A percentile compares a stretch with the other conserved stretches of the same genome.
These are phyloP conservation scores for Solanum bulbocastanum DNA, from an alignment of 257 asterid species.

Conservation along the genomic window DNA sequence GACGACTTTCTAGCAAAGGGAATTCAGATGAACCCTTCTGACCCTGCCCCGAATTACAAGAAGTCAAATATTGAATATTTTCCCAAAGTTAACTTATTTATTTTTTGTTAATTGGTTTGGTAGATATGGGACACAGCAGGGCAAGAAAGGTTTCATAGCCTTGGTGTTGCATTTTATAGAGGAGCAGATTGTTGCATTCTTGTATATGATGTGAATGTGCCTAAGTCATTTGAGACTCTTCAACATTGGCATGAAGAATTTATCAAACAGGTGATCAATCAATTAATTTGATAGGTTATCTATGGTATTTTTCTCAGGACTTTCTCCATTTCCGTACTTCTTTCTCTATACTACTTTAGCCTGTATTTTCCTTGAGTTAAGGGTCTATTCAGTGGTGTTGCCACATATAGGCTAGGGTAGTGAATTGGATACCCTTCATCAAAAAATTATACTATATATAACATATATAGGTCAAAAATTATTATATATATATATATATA, in stretches of 20 bases:
- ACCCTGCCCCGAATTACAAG: not conserved
- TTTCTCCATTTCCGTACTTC: too few species aligned
- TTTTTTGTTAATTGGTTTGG: not conserved
- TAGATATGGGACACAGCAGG: slow-evolving; percentile 98
- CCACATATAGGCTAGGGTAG: not conserved
- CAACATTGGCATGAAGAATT: slow-evolving; percentile 71
- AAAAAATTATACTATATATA: too few species aligned
- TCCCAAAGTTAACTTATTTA: not conserved
- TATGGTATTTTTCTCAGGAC: not conserved
- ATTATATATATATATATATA: too few species aligned
- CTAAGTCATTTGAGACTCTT: slow-evolving; percentile 75
- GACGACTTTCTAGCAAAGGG: not conserved
- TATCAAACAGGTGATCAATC: slow-evolving; percentile 48
- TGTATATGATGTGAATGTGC: slow-evolving; percentile 60
- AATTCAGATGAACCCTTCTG: not conserved
- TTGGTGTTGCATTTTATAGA: slow-evolving; percentile 77
- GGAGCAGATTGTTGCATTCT: slow-evolving; percentile 95
- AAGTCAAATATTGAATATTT: not conserved
- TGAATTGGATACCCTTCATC: not conserved
- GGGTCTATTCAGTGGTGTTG: not conserved
- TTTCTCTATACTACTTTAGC: too few species aligned
- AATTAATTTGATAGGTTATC: not conserved
- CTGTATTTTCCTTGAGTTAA: not conserved
- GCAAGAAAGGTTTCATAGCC: slow-evolving; percentile 81
- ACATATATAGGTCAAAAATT: too few species aligned